Conservation (phyloP, 1,139 yeast species). For the Arxiozyma telluris region DNA sequence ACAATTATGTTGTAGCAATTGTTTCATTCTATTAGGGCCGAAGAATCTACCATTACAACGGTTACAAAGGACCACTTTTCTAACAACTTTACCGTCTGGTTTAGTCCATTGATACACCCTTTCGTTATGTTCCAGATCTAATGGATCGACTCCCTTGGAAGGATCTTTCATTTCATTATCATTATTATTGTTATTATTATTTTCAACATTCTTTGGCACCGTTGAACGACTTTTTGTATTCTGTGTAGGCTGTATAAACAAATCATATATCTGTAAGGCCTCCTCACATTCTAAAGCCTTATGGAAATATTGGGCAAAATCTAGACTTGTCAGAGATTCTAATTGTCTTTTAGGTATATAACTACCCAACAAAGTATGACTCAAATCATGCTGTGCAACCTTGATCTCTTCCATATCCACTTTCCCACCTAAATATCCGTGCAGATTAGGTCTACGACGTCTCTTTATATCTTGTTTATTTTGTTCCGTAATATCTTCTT, state of each 20-base stretch:
- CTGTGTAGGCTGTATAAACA: conserved; percentile 14
- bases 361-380: conserved; percentile 28
- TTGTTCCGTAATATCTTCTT: conserved; percentile 6
- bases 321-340: conserved; percentile 27
- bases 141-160: background rate
- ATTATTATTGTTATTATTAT: background rate
- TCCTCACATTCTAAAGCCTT: conserved; percentile 24
- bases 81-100: conserved; percentile 8
- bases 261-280: conserved; percentile 21
- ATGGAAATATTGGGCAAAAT: conserved; percentile 30
- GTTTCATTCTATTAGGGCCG: conserved; percentile 8
- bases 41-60: conserved; percentile 5
- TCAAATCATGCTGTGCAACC: conserved; percentile 20
- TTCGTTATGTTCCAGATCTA: background rate
- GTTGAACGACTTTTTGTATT: background rate
- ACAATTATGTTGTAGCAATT: conserved; percentile 10
- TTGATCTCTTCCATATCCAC: conserved; percentile 21
- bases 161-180: background rate
- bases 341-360: conserved; percentile 28
- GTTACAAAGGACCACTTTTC: conserved; percentile 8
- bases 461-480: conserved; percentile 6
- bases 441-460: conserved; percentile 13
- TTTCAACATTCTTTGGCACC: background rate
- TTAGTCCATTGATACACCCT: conserved; percentile 4
- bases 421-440: conserved; percentile 27